phyloP scores from a whole-genome alignment of 2,329 filamentous ascomycete genomes.

The Penicillium sp. region DNA sequence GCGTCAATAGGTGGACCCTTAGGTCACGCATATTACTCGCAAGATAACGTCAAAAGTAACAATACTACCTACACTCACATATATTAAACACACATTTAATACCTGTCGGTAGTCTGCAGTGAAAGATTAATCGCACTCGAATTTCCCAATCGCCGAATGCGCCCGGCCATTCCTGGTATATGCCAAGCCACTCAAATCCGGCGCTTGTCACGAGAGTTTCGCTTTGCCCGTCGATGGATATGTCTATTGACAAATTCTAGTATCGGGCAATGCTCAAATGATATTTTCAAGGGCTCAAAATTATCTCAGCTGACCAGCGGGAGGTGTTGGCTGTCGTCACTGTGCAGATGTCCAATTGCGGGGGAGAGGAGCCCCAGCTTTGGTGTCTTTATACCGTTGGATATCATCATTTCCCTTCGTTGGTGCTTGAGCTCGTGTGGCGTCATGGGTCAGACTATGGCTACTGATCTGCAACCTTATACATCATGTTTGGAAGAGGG shows the following conservation, averaged over 20 bases:
- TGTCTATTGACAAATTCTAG: background rate
- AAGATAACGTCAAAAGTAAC: conserved; percentile 6
- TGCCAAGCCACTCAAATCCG: conserved; percentile 10
- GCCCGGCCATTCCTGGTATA: conserved; percentile 12
- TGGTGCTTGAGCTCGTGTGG: background rate
- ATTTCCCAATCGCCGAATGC: background rate
- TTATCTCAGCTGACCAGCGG: conserved; percentile 16
- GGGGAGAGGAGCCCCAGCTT: background rate
- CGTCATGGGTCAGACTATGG: background rate
- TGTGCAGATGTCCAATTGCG: conserved; percentile 15
- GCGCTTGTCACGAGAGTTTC: conserved; percentile 2
- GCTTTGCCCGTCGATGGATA: background rate
- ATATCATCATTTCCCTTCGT: background rate
- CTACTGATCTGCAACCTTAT: background rate
- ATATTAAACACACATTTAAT: too few relatives aligned
- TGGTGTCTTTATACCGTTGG: background rate
- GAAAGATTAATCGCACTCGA: background rate
- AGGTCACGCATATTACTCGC: background rate
- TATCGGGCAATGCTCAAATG: background rate
- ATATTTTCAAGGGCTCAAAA: background rate
- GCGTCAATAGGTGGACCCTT: conserved; percentile 4
- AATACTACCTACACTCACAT: background rate
- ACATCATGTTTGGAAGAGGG: background rate
- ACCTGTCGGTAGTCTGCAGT: background rate
- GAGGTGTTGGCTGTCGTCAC: conserved; percentile 16